Conservation (phyloP, 306 rosid species). For the Benincasa hispida region DNA sequence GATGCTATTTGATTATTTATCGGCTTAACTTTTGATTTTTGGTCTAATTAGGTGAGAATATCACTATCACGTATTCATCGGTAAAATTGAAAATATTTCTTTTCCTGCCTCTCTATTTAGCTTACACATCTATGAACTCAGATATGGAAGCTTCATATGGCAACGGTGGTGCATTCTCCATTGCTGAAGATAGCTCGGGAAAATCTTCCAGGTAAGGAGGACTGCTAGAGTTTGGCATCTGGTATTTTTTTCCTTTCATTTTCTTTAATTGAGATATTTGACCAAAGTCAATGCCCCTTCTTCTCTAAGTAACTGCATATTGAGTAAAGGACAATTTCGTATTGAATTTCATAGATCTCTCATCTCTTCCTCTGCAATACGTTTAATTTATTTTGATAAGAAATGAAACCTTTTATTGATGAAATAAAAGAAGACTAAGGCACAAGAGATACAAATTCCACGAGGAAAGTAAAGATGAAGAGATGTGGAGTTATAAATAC, state of each 20-base stretch:
- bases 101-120: conserved; percentile 3
- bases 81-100: not conserved
- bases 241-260: not conserved
- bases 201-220: conserved; percentile 37
- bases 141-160: conserved; percentile 23
- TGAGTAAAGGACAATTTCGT: not conserved
- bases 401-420: no score
- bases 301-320: not conserved
- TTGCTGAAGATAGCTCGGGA: conserved; percentile 20
- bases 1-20: not conserved
- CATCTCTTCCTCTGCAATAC: not conserved
- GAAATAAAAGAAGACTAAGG: no score
- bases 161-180: conserved; percentile 21
- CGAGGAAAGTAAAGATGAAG: no score
- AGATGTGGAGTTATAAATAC: no score
- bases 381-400: no score
- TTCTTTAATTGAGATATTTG: not conserved
- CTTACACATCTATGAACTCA: conserved; percentile 17
- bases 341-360: not conserved
- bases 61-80: not conserved
- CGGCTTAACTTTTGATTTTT: not conserved
- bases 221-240: not conserved
- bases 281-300: not conserved
- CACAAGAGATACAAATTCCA: no score
- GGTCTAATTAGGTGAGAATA: not conserved